Evolutionary conservation across 768 basidiomycete genomes (phyloP), one percentile per base, ranked within the genome.

Genomic region (Cubamyces sp.): DNA sequence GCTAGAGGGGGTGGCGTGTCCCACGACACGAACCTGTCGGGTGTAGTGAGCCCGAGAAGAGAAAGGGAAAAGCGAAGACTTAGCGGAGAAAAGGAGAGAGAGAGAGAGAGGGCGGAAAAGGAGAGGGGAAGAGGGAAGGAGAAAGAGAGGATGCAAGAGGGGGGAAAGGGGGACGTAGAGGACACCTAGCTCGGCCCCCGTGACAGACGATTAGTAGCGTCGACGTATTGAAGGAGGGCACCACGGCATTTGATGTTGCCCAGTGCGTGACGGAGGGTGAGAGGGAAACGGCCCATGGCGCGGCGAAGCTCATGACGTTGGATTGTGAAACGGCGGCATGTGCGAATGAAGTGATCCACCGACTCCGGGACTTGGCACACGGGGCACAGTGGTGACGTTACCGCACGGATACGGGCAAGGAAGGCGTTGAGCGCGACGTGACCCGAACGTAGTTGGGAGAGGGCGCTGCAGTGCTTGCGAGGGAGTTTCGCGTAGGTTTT

Each of bases 401-500:
- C 55, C 21, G 49, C 51, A 4, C 57, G 37, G 23, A 69, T 66
- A n/a, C 60, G 52, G 25, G 60, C 48, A 1, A 70, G 71, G 67
- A 75, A 69, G 5, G 66, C 51, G 40, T 75, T 72, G 3, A 77
- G 70, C 0, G 70, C 70, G 7, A 60, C 56, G 60, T 78, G 77
- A 1, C 71, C 71, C 1, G 71, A 73, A 7, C 72, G 52, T 1
- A 78, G 71, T 42, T 76, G 75, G 39, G 71, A 61, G 11, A 76
- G 62, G 2, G 71, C 15, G 57, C 60, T 66, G 28, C 60, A 52
- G 8, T 58, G 60, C 3, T n/a, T 14, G 16, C 61, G 45, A 14
- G 56, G 28, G 4, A 66, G 52, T 1, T 21, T 25, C 2, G 23
- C 23, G 21, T 59, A 57, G 14, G 50, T 26, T 25, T 37, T 34